A percentile compares a stretch with the other conserved stretches of the same genome.
These are phyloP conservation scores for Sporothrix pseudoabietina DNA, from an alignment of 2,329 filamentous ascomycete species.

Conservation along the genomic window DNA sequence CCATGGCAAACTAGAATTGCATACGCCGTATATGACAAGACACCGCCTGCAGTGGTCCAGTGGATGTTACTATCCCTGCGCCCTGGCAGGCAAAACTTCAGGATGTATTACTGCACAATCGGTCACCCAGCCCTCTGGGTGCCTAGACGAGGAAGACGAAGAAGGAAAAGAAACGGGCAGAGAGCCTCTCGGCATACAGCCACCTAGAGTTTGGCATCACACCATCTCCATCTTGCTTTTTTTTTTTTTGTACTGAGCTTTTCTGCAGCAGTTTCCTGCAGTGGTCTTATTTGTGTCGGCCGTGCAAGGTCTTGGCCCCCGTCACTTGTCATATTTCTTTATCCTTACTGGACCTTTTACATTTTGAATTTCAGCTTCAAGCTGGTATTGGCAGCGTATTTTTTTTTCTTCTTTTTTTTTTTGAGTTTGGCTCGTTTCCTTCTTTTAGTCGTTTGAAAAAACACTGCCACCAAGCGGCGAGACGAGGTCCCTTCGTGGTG, in stretches of 20 bases:
- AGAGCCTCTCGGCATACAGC: neutral
- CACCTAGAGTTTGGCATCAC: neutral
- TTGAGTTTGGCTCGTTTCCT: neutral
- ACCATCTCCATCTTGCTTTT: neutral
- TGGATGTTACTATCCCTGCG: slow-evolving; percentile 1
- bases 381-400: neutral
- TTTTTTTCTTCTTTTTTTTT: neutral
- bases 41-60: neutral
- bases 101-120: slow-evolving; percentile 10
- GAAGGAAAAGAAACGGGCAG: too few species aligned
- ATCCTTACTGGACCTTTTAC: neutral
- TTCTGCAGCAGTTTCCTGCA: too few species aligned
- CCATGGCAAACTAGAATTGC: neutral
- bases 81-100: neutral
- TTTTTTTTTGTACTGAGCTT: neutral
- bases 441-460: neutral
- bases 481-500: neutral
- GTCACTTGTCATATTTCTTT: slow-evolving; percentile 10
- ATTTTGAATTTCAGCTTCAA: neutral
- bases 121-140: neutral
- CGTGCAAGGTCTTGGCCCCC: neutral
- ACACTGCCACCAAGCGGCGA: neutral
- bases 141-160: neutral
- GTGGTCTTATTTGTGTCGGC: neutral
- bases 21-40: neutral